phyloP scores from a whole-genome alignment of 768 basidiomycete species.

The Trametes cingulata region DNA sequence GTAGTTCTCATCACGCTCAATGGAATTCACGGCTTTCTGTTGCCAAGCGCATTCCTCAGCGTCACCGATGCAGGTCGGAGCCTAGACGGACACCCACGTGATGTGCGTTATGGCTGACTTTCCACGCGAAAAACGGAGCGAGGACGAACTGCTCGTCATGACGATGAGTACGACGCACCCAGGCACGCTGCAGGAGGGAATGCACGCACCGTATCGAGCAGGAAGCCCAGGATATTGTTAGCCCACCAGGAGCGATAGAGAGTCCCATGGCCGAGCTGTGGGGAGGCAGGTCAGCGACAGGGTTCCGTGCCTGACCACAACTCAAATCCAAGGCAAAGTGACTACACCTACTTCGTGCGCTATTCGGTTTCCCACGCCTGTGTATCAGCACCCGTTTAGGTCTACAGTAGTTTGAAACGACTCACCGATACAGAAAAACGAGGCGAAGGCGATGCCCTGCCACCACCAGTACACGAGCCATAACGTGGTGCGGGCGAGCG shows the following conservation, averaged over 20 bases:
- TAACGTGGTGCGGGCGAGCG: constrained; percentile 34
- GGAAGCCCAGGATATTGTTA: constrained; percentile 32
- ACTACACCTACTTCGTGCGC: constrained; percentile 25
- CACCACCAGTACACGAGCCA: constrained; percentile 54
- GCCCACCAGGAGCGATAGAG: constrained; percentile 27
- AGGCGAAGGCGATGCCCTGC: constrained; percentile 52
- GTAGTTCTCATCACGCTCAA: constrained; percentile 36
- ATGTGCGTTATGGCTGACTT: constrained; percentile 32
- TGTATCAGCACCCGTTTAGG: background rate
- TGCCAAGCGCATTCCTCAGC: background rate
- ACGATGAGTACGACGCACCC: background rate
- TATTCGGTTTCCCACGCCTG: background rate
- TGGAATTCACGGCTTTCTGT: constrained; percentile 31
- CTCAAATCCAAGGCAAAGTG: constrained; percentile 4
- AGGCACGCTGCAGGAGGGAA: background rate
- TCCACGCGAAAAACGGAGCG: constrained; percentile 35
- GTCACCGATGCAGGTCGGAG: background rate
- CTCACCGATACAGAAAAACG: constrained; percentile 54
- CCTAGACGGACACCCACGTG: constrained; percentile 25
- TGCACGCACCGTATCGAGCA: constrained; percentile 30
- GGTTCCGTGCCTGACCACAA: constrained; percentile 6
- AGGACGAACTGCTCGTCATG: constrained; percentile 28
- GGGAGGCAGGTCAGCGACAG: constrained; percentile 1
- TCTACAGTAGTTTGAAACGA: background rate
- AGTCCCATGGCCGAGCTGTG: constrained; percentile 33